Base-by-base conservation (phyloP, 2,329 filamentous ascomycete species). In the Ophiostoma novo-ulmi region DNA sequence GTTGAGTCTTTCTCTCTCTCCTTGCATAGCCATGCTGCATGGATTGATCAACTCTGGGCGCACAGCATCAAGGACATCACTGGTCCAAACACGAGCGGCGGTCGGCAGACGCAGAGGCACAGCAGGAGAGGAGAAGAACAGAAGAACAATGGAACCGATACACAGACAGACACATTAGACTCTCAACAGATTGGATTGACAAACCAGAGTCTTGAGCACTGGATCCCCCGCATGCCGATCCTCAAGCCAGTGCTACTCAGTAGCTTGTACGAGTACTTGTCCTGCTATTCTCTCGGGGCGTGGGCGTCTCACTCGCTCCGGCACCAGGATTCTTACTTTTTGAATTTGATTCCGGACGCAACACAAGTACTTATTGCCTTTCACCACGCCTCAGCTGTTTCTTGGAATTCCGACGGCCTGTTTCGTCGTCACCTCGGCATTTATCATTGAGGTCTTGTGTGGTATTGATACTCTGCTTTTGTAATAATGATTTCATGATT, bases 221-320 rank as follows among this genome's bases (percentile, higher is more conserved):
- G 52, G 44, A 31, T 58, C 26, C 52, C 52, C 52, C 52, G 52
- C 52, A 22, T 58, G 52, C 13, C 52, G 52, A 58, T 58, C 44
- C 44, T 48, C 44, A 17, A 48, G 38, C 38, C 41, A 44, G 41
- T 44, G 31, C 31, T 31, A 31, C 31, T 31, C 31, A 31, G 41
- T 44, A 44, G 41, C 13, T 44, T 44, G 41, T 44, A 44, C 41
- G 1, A 17, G 41, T 44, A 44, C 41, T 44, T 44, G 41, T 44
- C 41, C 17, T 44, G 41, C 3, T 31, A 44, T 44, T 14, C 41
- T 17, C 14, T 17, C 14, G 13, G 41, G 38, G 38, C 1, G 4
- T 48, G 17, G 44, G 17, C 44, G 20, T 48, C 44, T 5, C 44
- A 14, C 44, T 48, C 44, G 17, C 44, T 20, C 44, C 44, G 44